Evolutionary conservation across 2,329 filamentous ascomycete genomes (phyloP).

Genomic region (Gaeumannomyces sp.): DNA sequence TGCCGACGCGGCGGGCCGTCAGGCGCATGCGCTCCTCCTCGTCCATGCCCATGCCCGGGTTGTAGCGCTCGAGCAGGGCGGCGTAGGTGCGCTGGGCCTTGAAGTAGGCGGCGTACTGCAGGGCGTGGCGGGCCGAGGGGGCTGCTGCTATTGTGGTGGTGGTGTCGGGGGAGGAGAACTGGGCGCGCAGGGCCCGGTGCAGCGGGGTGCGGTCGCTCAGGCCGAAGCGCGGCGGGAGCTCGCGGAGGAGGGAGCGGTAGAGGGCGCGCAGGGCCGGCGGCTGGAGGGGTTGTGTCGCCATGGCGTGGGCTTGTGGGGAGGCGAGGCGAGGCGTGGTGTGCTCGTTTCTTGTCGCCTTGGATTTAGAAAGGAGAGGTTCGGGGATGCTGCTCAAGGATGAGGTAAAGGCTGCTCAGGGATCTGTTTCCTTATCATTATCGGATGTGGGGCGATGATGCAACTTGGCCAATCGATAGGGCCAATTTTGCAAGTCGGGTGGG

Average conservation of each 20-base stretch:
- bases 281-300: constrained; percentile 20
- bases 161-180: constrained; percentile 39
- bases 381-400: too few relatives aligned
- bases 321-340: too few relatives aligned
- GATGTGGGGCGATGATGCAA: too few relatives aligned
- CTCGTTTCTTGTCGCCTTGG: too few relatives aligned
- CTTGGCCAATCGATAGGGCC: too few relatives aligned
- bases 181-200: constrained; percentile 60
- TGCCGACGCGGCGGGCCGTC: constrained; percentile 80
- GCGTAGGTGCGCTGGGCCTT: constrained; percentile 80
- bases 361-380: too few relatives aligned
- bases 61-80: constrained; percentile 81
- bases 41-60: constrained; percentile 83
- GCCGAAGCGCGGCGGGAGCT: constrained; percentile 68
- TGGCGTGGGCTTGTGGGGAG: constrained; percentile 1
- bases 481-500: too few relatives aligned
- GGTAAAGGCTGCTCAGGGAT: too few relatives aligned
- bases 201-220: constrained; percentile 57
- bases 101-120: constrained; percentile 75
- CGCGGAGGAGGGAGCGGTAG: constrained; percentile 83
- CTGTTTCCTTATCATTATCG: too few relatives aligned
- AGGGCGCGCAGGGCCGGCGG: constrained; percentile 56
- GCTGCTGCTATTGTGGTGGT: not conserved
- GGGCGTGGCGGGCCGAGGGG: constrained; percentile 41
- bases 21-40: constrained; percentile 78